Conservation (phyloP, 345 rosid genomes). For the Excoecaria cochinchinensis region DNA sequence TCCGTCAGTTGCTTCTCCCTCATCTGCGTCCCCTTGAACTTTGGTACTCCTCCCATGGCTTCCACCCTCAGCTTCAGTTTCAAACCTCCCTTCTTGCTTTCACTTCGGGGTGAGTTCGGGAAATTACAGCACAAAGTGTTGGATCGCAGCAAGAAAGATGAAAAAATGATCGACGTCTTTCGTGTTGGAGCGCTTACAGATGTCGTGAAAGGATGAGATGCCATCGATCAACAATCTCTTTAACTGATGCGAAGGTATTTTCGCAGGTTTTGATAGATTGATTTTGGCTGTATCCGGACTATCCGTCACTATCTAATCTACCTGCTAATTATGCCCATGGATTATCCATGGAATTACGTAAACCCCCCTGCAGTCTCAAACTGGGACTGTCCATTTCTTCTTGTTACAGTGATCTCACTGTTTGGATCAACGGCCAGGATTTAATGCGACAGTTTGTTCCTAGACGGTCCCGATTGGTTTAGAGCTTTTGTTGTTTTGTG, state of each 20-base stretch:
- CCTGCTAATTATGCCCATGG: too few species aligned
- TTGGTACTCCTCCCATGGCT: slow-evolving; percentile 41
- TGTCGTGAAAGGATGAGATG: background rate
- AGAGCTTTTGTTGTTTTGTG: too few species aligned
- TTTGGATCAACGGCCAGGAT: too few species aligned
- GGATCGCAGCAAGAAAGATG: background rate
- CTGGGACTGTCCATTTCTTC: too few species aligned
- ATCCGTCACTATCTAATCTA: too few species aligned
- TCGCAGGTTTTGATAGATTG: background rate
- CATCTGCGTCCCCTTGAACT: slow-evolving; percentile 69
- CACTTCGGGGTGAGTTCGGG: background rate
- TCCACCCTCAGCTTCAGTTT: background rate
- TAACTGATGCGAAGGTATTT: too few species aligned
- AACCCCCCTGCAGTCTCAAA: too few species aligned
- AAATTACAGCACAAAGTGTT: background rate
- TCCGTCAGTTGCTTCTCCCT: slow-evolving; percentile 60
- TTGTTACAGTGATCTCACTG: too few species aligned
- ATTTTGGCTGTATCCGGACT: background rate
- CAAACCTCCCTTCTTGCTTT: background rate
- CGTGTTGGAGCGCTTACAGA: background rate
- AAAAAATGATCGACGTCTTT: background rate
- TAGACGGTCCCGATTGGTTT: too few species aligned
- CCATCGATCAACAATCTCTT: background rate
- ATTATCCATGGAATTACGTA: too few species aligned
- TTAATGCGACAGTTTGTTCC: too few species aligned